A percentile compares a stretch with the other conserved stretches of the same genome.
Evolutionary conservation across 2,329 filamentous ascomycete species (phyloP).

Genomic region (Lachnellula arida): DNA sequence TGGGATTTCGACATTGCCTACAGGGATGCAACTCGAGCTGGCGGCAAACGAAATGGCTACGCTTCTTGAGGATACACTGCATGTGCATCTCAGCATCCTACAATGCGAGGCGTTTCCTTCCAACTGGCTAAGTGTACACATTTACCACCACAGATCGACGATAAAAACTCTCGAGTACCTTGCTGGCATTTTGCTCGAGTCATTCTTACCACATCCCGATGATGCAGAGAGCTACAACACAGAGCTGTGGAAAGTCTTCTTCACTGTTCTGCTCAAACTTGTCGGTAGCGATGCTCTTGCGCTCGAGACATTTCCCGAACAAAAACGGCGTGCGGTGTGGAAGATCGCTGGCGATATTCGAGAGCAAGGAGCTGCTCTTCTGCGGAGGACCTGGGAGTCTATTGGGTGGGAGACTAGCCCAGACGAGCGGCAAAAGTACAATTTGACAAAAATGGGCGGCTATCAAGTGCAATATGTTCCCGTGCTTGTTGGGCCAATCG

Average conservation of each 20-base stretch:
- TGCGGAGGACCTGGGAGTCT: slow-evolving; percentile 85
- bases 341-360: slow-evolving; percentile 97
- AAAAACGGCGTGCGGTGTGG: slow-evolving; percentile 94
- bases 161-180: slow-evolving; percentile 83
- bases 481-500: slow-evolving; percentile 81
- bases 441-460: slow-evolving; percentile 79
- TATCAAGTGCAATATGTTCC: slow-evolving; percentile 99
- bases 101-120: slow-evolving; percentile 84
- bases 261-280: slow-evolving; percentile 80
- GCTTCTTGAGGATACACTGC: slow-evolving; percentile 73
- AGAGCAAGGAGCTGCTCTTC: slow-evolving; percentile 80
- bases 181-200: slow-evolving; percentile 72
- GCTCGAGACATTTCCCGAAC: slow-evolving; percentile 92
- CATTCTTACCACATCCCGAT: slow-evolving; percentile 81
- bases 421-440: slow-evolving; percentile 75
- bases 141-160: slow-evolving; percentile 86
- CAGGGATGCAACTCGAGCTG: slow-evolving; percentile 70
- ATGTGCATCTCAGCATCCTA: slow-evolving; percentile 84
- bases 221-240: slow-evolving; percentile 81
- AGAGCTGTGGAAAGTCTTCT: slow-evolving; percentile 90
- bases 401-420: slow-evolving; percentile 90
- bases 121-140: slow-evolving; percentile 87
- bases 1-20: slow-evolving; percentile 69
- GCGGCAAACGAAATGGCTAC: slow-evolving; percentile 69
- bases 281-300: slow-evolving; percentile 86